phyloP scores from a whole-genome alignment of 176 grass and related monocot genomes.

The Alloteropsis semialata region DNA sequence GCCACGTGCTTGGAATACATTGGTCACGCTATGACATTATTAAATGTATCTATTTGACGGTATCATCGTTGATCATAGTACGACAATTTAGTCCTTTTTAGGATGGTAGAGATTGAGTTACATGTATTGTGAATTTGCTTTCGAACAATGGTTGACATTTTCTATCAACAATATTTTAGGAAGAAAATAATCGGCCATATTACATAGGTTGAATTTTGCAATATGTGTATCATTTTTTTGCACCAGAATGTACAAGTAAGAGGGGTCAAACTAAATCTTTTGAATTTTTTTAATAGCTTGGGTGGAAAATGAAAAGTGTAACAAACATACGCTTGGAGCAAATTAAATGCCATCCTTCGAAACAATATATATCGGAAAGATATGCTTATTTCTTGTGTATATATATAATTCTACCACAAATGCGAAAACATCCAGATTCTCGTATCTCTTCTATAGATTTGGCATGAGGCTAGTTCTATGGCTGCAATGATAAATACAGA shows the following conservation, averaged over 20 bases:
- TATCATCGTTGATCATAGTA: not conserved
- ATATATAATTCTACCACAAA: not conserved
- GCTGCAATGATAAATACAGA: not conserved
- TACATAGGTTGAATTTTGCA: not conserved
- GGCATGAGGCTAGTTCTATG: not conserved
- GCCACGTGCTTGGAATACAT: not conserved
- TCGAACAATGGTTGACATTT: not conserved
- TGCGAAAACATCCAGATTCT: not conserved
- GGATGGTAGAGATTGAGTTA: too few relatives aligned
- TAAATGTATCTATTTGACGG: not conserved
- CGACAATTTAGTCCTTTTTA: not conserved
- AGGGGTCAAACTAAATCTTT: not conserved
- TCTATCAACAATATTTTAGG: not conserved
- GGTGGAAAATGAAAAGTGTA: not conserved
- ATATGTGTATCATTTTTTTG: not conserved
- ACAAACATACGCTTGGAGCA: not conserved
- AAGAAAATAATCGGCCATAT: not conserved
- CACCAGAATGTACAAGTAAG: not conserved
- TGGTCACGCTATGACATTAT: not conserved
- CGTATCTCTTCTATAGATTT: not conserved
- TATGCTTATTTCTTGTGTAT: not conserved
- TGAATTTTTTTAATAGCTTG: too few relatives aligned
- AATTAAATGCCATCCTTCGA: not conserved
- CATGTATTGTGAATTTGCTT: not conserved
- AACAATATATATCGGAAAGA: not conserved